These are phyloP conservation scores for Kitagawia praeruptora DNA, from an alignment of 129 eudicot species.

Conservation along the genomic window DNA sequence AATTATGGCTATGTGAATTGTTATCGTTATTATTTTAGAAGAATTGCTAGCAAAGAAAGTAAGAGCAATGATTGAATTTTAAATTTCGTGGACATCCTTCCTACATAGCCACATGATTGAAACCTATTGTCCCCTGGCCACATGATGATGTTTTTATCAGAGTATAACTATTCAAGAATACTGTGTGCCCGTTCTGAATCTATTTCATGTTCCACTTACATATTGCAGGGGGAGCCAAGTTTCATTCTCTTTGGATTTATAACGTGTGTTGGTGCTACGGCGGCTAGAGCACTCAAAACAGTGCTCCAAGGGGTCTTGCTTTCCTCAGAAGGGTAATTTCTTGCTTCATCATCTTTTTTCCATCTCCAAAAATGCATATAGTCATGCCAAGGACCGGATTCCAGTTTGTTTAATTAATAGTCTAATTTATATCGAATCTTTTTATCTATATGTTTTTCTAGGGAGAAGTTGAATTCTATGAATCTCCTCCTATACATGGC, in stretches of 20 bases:
- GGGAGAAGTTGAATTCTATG: slow-evolving; percentile 15
- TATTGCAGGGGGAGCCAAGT: slow-evolving; percentile 62
- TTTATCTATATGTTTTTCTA: not conserved
- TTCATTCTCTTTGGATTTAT: slow-evolving; percentile 72
- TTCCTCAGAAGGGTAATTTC: slow-evolving; percentile 64
- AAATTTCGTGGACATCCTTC: not conserved
- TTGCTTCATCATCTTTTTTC: not conserved
- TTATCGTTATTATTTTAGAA: not conserved
- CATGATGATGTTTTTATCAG: not conserved
- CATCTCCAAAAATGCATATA: not conserved
- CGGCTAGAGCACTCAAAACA: slow-evolving; percentile 86
- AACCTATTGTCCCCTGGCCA: not conserved
- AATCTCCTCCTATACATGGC: slow-evolving; percentile 12
- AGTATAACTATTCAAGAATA: no score
- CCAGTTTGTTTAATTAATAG: not conserved
- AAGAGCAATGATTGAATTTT: not conserved
- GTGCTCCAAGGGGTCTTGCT: slow-evolving; percentile 79
- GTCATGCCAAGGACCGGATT: not conserved
- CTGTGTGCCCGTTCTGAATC: not conserved
- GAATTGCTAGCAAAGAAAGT: not conserved
- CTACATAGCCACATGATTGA: no score
- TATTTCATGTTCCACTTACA: not conserved
- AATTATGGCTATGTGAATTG: not conserved
- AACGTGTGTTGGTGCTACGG: slow-evolving; percentile 83
- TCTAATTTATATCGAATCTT: not conserved